These are phyloP conservation scores for Hericium coralloides DNA, from an alignment of 768 basidiomycete genomes.

Conservation along the genomic window DNA sequence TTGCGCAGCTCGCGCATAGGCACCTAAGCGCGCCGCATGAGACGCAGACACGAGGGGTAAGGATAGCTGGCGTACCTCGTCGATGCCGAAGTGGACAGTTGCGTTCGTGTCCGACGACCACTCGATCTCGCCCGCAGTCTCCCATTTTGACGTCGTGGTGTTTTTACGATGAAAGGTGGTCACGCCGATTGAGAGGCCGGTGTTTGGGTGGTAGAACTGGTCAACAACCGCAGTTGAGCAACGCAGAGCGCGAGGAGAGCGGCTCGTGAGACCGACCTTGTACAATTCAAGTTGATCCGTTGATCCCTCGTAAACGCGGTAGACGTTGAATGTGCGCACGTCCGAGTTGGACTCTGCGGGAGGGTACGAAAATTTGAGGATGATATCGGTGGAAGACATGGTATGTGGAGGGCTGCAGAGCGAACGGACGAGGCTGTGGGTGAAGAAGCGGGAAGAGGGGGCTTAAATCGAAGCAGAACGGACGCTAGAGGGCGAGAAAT, in stretches of 20 bases:
- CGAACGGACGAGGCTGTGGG: not conserved
- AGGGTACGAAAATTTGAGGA: not conserved
- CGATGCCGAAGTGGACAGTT: constrained; percentile 39
- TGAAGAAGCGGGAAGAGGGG: not conserved
- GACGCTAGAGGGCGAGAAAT: not conserved
- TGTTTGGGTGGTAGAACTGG: constrained; percentile 24
- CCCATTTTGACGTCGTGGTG: constrained; percentile 32
- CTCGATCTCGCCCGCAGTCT: constrained; percentile 44
- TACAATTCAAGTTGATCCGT: constrained; percentile 30
- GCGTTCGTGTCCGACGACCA: constrained; percentile 40
- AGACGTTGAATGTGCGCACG: constrained; percentile 36
- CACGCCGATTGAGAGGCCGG: constrained; percentile 30
- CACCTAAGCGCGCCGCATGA: constrained; percentile 19
- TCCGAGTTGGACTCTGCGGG: constrained; percentile 19
- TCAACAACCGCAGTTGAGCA: not conserved
- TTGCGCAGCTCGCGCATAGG: constrained; percentile 39
- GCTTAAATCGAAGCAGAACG: not conserved
- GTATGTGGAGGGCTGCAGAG: not conserved
- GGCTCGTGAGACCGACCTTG: constrained; percentile 22
- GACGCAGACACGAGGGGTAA: not conserved
- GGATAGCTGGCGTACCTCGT: constrained; percentile 26
- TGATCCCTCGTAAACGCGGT: constrained; percentile 23
- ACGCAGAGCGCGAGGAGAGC: not conserved
- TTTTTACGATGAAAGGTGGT: constrained; percentile 45
- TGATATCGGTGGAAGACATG: not conserved